Base-by-base conservation (phyloP, 805 yeast species). In the Metschnikowia arizonensis region DNA sequence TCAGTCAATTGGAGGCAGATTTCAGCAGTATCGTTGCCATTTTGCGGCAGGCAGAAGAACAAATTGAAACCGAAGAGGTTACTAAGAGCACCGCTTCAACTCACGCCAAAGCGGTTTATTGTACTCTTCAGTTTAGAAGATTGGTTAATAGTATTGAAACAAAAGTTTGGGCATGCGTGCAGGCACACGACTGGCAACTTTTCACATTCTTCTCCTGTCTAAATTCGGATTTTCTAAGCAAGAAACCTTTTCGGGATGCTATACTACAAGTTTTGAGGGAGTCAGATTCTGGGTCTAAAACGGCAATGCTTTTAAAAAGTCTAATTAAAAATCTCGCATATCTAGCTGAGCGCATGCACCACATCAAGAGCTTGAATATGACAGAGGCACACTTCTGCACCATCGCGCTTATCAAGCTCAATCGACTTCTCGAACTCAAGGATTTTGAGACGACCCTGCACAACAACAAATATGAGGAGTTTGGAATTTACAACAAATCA, bases 391-490 rank as follows among this genome's bases (percentile, higher is more conserved):
- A 45, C n/a, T 32, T 37, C 25, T 40, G 42, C 44, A 49, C 45
- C 12, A 45, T 49, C 35, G 45, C 49, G 3, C 42, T 49, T 21
- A 45, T 49, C 35, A 49, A 49, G 21, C 31, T 45, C 9, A 45
- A 49, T 28, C 45, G 49, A 15, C 38, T 49, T 25, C 30, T 49
- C 25, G 49, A 45, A 29, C 39, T 45, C 37, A 35, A 40, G 17
- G 41, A 45, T 21, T 38, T 40, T 21, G 44, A 45, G 30, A 18
- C 30, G 30, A 18, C 30, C 12, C 40, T 44, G 14, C 39, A 35
- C 19, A 11, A 25, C 21, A 36, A 42, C 14, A 7, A 14, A 14
- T 45, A 45, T 24, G 46, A 40, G 3, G 51, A 48, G 9, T 48
- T 42, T 36, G 26, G 29, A 10, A 26, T 39, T 4, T 21, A 14